A percentile compares a stretch with the other conserved stretches of the same genome.
These are phyloP conservation scores for Jamesozyma piceae DNA, from an alignment of 805 yeast genomes.

Conservation along the genomic window DNA sequence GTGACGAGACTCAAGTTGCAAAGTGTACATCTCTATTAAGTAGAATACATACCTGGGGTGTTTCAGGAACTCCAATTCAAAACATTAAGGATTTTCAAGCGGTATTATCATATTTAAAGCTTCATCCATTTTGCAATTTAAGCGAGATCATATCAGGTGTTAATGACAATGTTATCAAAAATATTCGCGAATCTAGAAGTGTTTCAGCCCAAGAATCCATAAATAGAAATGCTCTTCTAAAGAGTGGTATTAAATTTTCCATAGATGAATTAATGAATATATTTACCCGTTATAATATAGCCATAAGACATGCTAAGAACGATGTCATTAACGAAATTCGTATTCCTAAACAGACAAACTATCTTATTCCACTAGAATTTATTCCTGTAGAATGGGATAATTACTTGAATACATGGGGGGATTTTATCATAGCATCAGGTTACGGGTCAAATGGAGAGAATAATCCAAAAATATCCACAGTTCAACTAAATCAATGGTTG, in stretches of 20 bases:
- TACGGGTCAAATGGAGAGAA: conserved; percentile 40
- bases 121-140: conserved; percentile 50
- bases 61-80: conserved; percentile 87
- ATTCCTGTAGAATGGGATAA: conserved; percentile 78
- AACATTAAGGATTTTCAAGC: conserved; percentile 61
- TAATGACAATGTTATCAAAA: conserved; percentile 5
- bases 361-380: conserved; percentile 63
- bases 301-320: conserved; percentile 66
- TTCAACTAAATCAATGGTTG: conserved; percentile 59
- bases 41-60: conserved; percentile 91
- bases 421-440: conserved; percentile 51
- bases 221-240: conserved; percentile 3
- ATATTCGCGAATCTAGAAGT: conserved; percentile 4
- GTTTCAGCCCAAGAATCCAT: neutral
- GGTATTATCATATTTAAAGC: conserved; percentile 54
- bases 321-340: conserved; percentile 70
- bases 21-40: conserved; percentile 73
- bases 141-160: conserved; percentile 13
- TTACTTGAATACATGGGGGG: conserved; percentile 53
- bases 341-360: conserved; percentile 70
- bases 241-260: conserved; percentile 20
- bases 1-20: conserved; percentile 63
- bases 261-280: conserved; percentile 40
- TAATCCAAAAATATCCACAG: conserved; percentile 44
- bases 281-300: conserved; percentile 46